These are phyloP conservation scores for Ceriops tagal DNA, from an alignment of 345 rosid species.

Conservation along the genomic window DNA sequence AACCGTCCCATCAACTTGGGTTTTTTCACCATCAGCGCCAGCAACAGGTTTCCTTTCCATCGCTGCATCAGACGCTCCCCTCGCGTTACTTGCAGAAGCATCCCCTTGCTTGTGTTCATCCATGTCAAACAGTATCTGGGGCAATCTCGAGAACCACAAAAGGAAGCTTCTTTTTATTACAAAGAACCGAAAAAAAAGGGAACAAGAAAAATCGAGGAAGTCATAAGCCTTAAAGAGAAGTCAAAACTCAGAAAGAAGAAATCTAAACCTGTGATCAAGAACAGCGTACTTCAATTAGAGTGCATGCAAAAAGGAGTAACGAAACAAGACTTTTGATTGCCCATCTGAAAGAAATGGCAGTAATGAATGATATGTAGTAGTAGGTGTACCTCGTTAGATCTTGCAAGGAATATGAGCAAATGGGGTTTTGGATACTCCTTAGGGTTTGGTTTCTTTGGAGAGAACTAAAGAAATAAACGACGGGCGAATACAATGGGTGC, in stretches of 20 bases:
- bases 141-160: slow-evolving; percentile 16
- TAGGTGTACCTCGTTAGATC: slow-evolving; percentile 37
- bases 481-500: slow-evolving; percentile 13
- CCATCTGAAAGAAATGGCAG: not conserved
- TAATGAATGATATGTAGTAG: slow-evolving; percentile 1
- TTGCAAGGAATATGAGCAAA: slow-evolving; percentile 11
- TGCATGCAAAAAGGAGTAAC: not conserved
- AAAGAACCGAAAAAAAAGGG: not conserved
- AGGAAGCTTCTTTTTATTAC: not conserved
- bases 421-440: not conserved
- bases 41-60: slow-evolving; percentile 21
- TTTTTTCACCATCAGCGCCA: slow-evolving; percentile 18
- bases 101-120: slow-evolving; percentile 19
- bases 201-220: not conserved
- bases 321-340: slow-evolving; percentile 5
- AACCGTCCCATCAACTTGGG: slow-evolving; percentile 16
- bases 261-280: not conserved
- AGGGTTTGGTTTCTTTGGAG: slow-evolving; percentile 27
- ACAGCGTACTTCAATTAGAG: not conserved
- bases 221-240: slow-evolving; percentile 26
- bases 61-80: slow-evolving; percentile 13
- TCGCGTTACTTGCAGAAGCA: slow-evolving; percentile 16
- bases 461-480: slow-evolving; percentile 1
- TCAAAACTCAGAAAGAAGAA: not conserved
- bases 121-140: slow-evolving; percentile 30